phyloP scores from a whole-genome alignment of 148 eudicot genomes.

The Camellia granthamiana region DNA sequence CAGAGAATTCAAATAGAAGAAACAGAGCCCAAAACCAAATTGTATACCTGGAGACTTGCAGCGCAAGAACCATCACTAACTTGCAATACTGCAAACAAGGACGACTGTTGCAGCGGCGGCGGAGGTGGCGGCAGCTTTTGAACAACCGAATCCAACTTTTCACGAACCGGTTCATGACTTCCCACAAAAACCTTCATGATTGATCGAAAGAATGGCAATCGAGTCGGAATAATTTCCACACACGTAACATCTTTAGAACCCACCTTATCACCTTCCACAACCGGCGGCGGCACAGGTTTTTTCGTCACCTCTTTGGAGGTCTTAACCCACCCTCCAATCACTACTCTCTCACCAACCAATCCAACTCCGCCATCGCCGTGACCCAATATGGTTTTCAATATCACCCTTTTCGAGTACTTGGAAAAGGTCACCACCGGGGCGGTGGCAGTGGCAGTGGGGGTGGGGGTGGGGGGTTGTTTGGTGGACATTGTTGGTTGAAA shows the following conservation, averaged over 20 bases:
- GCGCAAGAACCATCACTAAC: conserved; percentile 83
- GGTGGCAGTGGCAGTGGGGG: background rate
- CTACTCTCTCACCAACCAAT: conserved; percentile 52
- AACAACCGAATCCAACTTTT: conserved; percentile 27
- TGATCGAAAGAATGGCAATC: conserved; percentile 54
- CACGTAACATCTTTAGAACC: conserved; percentile 52
- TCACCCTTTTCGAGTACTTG: conserved; percentile 64
- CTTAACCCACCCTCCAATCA: conserved; percentile 95
- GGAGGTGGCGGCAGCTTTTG: conserved; percentile 36
- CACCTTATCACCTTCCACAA: conserved; percentile 5
- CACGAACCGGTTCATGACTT: conserved; percentile 26
- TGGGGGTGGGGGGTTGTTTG: conserved; percentile 13
- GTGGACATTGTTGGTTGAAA: conserved; percentile 26
- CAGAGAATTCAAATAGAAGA: too few species aligned
- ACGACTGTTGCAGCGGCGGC: too few species aligned
- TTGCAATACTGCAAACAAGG: conserved; percentile 49
- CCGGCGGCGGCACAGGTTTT: conserved; percentile 28
- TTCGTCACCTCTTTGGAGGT: conserved; percentile 66
- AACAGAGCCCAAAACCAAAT: too few species aligned
- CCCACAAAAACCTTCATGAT: conserved; percentile 70
- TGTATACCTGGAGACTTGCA: conserved; percentile 64
- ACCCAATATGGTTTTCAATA: conserved; percentile 47
- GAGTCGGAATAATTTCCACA: conserved; percentile 57
- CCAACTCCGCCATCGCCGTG: conserved; percentile 56
- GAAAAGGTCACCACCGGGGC: conserved; percentile 25